Conservation (phyloP, 257 asterid species). For the Lithospermum erythrorhizon region DNA sequence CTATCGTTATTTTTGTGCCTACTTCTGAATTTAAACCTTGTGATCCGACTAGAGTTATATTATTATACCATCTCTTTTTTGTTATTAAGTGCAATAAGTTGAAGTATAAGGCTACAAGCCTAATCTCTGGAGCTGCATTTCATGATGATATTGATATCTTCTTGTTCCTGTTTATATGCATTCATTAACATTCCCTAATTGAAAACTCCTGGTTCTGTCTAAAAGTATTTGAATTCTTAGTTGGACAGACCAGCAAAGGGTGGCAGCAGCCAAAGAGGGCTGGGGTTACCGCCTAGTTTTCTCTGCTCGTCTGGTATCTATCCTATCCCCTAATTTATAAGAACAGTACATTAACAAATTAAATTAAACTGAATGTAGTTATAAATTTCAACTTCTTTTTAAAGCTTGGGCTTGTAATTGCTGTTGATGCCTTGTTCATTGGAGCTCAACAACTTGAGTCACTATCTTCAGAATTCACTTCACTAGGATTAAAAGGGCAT, state of each 20-base stretch:
- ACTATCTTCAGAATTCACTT: slow-evolving; percentile 50
- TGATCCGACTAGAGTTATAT: neutral
- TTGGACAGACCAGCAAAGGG: slow-evolving; percentile 96
- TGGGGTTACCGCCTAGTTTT: slow-evolving; percentile 74
- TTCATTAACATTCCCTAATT: neutral
- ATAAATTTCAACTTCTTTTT: neutral
- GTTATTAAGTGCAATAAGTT: neutral
- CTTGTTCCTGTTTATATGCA: neutral
- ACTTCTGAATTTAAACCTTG: neutral
- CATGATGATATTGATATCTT: too few relatives aligned
- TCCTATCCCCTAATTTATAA: slow-evolving; percentile 7
- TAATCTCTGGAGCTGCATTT: too few relatives aligned
- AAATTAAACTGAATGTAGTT: slow-evolving; percentile 3
- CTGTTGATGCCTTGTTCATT: slow-evolving; percentile 60
- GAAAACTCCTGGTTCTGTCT: neutral
- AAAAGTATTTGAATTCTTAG: slow-evolving; percentile 27
- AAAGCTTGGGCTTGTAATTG: slow-evolving; percentile 64
- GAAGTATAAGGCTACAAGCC: neutral
- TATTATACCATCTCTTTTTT: neutral
- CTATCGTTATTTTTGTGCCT: neutral
- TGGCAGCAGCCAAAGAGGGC: slow-evolving; percentile 84
- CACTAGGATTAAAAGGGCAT: slow-evolving; percentile 19
- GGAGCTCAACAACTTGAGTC: slow-evolving; percentile 73
- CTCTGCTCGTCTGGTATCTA: slow-evolving; percentile 77
- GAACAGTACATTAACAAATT: neutral